Evolutionary conservation across 495 filamentous ascomycete genomes (phyloP).

Genomic region (Clohesyomyces aquaticus): DNA sequence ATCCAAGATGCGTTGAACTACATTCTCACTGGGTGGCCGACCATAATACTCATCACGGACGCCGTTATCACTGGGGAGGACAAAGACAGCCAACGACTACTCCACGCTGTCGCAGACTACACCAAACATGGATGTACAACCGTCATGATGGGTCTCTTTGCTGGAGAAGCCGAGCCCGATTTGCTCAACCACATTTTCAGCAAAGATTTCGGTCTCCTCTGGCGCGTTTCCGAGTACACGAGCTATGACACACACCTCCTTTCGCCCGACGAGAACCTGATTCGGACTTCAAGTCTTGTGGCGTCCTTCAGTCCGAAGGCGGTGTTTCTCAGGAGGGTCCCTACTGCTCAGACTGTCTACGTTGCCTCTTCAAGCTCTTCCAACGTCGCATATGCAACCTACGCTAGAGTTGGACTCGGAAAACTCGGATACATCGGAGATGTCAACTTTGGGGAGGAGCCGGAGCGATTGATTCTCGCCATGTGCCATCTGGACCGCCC

Average conservation of each 20-base stretch:
- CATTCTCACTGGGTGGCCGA: constrained; percentile 33
- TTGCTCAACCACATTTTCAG: constrained; percentile 21
- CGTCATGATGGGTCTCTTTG: constrained; percentile 34
- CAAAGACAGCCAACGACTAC: constrained; percentile 22
- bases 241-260: constrained; percentile 13
- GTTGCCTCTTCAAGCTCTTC: constrained; percentile 1
- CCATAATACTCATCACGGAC: constrained; percentile 33
- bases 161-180: constrained; percentile 6
- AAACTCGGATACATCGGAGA: constrained; percentile 38
- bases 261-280: constrained; percentile 18
- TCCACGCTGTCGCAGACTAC: constrained; percentile 21
- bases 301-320: constrained; percentile 25
- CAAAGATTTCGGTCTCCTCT: constrained; percentile 27
- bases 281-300: constrained; percentile 21
- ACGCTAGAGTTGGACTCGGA: constrained; percentile 29
- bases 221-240: constrained; percentile 16
- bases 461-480: constrained; percentile 33
- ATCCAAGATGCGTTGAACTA: constrained; percentile 35
- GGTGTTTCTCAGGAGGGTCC: constrained; percentile 25
- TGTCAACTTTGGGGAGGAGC: constrained; percentile 31
- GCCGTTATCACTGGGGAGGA: constrained; percentile 12
- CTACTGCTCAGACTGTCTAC: constrained; percentile 28
- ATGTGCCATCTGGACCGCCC: constrained; percentile 38
- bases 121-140: constrained; percentile 37
- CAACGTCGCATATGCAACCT: constrained; percentile 27